Conservation (phyloP, 23 red algal species). For the Gracilaria vermiculophylla region DNA sequence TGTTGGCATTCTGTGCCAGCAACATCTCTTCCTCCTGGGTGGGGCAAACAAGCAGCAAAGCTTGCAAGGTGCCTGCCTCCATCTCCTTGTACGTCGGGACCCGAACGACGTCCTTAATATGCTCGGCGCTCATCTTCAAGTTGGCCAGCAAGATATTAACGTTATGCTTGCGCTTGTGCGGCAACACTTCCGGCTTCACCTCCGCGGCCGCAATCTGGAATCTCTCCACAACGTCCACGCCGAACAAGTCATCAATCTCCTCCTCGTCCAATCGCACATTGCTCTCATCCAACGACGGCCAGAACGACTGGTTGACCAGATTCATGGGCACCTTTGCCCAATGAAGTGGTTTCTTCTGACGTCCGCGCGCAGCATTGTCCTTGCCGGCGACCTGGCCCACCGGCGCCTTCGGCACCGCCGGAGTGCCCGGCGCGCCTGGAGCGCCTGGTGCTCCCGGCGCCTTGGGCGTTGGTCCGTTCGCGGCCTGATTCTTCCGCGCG, state of each 20-base stretch:
- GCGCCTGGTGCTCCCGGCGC: constrained; percentile 14
- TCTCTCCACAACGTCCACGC: constrained; percentile 65
- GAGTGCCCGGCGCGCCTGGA: constrained; percentile 31
- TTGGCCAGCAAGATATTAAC: constrained; percentile 91
- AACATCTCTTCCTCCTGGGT: constrained; percentile 86
- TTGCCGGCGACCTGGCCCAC: constrained; percentile 57
- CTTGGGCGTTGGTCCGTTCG: neutral
- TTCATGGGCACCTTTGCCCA: constrained; percentile 91
- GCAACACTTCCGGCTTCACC: constrained; percentile 77
- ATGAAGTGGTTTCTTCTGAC: constrained; percentile 92
- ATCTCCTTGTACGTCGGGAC: constrained; percentile 79
- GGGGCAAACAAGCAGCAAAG: constrained; percentile 85
- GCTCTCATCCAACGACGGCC: constrained; percentile 77
- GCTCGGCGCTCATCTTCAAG: constrained; percentile 84
- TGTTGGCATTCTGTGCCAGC: constrained; percentile 70
- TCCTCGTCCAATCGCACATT: constrained; percentile 78
- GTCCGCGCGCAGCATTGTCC: constrained; percentile 65
- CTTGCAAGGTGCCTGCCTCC: constrained; percentile 80
- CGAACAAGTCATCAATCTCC: constrained; percentile 87
- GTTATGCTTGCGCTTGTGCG: constrained; percentile 94
- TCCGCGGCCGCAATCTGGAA: constrained; percentile 65
- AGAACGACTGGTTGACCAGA: constrained; percentile 68
- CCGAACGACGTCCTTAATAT: constrained; percentile 78
- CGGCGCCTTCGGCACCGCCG: constrained; percentile 52
- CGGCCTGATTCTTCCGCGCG: constrained; percentile 42